Conservation (phyloP, 148 eudicot genomes). For the Vaccinium corymbosum region DNA sequence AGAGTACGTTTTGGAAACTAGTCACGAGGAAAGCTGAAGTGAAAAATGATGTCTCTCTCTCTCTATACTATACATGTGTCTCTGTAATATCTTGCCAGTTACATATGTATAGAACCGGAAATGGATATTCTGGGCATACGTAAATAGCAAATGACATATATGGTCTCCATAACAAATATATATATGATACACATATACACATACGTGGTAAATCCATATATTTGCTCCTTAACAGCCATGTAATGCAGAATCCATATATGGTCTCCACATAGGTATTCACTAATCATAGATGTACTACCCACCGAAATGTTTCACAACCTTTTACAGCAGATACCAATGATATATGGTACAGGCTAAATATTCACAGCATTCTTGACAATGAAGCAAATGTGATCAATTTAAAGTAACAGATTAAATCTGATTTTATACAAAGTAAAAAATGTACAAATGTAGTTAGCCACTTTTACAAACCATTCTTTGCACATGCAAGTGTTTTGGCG, state of each 20-base stretch:
- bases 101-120: neutral
- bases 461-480: neutral
- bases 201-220: neutral
- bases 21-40: conserved; percentile 39
- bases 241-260: neutral
- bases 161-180: neutral
- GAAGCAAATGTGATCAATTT: neutral
- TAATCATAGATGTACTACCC: neutral
- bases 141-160: neutral
- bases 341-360: neutral
- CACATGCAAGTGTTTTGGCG: neutral
- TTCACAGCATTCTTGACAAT: neutral
- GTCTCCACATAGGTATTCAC: too few relatives aligned
- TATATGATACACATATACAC: too few relatives aligned
- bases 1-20: conserved; percentile 83
- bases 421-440: neutral
- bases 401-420: neutral
- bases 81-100: neutral
- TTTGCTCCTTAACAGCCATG: conserved; percentile 6
- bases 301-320: neutral
- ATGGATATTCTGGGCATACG: neutral
- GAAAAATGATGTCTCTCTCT: conserved; percentile 2
- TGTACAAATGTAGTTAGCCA: neutral
- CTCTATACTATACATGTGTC: neutral
- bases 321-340: neutral